These are phyloP conservation scores for Aspergillus fischeri DNA, from an alignment of 2,329 filamentous ascomycete species.

Conservation along the genomic window DNA sequence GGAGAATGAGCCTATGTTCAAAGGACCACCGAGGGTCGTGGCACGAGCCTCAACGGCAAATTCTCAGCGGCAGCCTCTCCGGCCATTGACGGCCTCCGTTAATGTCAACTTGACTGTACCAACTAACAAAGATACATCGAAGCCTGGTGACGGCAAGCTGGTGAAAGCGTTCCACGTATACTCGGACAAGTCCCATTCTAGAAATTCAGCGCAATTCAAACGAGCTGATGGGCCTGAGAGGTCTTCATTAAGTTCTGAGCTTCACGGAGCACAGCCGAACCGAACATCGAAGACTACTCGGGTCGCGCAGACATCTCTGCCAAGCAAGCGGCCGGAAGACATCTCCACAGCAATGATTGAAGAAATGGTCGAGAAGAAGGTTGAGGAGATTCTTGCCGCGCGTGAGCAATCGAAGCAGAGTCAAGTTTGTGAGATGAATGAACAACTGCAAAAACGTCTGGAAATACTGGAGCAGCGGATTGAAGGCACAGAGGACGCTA, in stretches of 20 bases:
- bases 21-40: slow-evolving; percentile 61
- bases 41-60: slow-evolving; percentile 39
- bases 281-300: slow-evolving; percentile 51
- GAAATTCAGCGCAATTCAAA: slow-evolving; percentile 41
- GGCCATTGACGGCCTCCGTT: slow-evolving; percentile 69
- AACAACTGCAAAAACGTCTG: slow-evolving; percentile 74
- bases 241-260: slow-evolving; percentile 36
- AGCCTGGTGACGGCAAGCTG: slow-evolving; percentile 62
- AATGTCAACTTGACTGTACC: slow-evolving; percentile 64
- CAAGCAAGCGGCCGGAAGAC: slow-evolving; percentile 43
- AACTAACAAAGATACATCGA: slow-evolving; percentile 47
- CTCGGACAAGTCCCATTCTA: slow-evolving; percentile 58
- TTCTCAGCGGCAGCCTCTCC: slow-evolving; percentile 68
- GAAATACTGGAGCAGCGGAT: slow-evolving; percentile 85
- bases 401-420: slow-evolving; percentile 50
- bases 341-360: slow-evolving; percentile 74
- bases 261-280: slow-evolving; percentile 18
- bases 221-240: slow-evolving; percentile 45
- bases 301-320: slow-evolving; percentile 24
- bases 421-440: slow-evolving; percentile 57
- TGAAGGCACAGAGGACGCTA: slow-evolving; percentile 68
- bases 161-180: slow-evolving; percentile 84
- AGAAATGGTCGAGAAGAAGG: slow-evolving; percentile 86
- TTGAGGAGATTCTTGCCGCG: slow-evolving; percentile 82
- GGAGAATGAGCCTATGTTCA: slow-evolving; percentile 90